Evolutionary conservation across 176 grass and related monocot species (phyloP).

Genomic region (Rhynchospora pubera): DNA sequence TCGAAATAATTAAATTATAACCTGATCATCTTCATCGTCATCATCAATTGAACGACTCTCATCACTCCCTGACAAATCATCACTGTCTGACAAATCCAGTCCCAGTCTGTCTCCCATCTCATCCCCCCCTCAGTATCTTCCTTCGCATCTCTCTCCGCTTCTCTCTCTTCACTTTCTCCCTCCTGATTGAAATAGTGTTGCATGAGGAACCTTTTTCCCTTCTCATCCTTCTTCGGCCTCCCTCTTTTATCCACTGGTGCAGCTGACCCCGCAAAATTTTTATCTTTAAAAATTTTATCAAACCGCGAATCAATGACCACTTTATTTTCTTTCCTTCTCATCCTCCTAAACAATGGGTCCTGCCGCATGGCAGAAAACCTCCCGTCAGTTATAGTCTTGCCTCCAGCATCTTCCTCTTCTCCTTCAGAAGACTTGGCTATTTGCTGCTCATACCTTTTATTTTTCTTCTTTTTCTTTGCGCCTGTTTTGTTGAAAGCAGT

Average conservation of each 20-base stretch:
- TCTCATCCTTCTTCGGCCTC: conserved; percentile 36
- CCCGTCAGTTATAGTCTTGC: conserved; percentile 49
- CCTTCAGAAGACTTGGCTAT: not conserved
- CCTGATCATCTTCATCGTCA: conserved; percentile 44
- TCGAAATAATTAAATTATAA: conserved; percentile 15
- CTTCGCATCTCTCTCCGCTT: conserved; percentile 1
- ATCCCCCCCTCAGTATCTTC: conserved; percentile 10
- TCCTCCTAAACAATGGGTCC: conserved; percentile 59
- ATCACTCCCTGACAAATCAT: conserved; percentile 32
- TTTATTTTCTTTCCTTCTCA: conserved; percentile 72
- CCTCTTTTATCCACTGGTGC: conserved; percentile 79
- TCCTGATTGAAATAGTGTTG: conserved; percentile 71
- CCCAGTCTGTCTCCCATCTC: not conserved
- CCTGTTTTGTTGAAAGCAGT: not conserved
- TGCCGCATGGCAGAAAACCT: conserved; percentile 44
- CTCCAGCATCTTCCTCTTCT: conserved; percentile 7
- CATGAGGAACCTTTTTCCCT: conserved; percentile 44
- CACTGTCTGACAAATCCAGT: conserved; percentile 18
- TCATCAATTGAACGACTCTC: conserved; percentile 39
- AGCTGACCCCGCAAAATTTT: conserved; percentile 38
- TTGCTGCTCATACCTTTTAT: not conserved
- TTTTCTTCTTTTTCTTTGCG: conserved; percentile 30
- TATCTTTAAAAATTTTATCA: conserved; percentile 51
- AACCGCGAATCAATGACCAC: conserved; percentile 70
- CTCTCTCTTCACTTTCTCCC: not conserved